Conservation (phyloP, 1,284 basidiomycete genomes). For the Schizophyllum amplum region DNA sequence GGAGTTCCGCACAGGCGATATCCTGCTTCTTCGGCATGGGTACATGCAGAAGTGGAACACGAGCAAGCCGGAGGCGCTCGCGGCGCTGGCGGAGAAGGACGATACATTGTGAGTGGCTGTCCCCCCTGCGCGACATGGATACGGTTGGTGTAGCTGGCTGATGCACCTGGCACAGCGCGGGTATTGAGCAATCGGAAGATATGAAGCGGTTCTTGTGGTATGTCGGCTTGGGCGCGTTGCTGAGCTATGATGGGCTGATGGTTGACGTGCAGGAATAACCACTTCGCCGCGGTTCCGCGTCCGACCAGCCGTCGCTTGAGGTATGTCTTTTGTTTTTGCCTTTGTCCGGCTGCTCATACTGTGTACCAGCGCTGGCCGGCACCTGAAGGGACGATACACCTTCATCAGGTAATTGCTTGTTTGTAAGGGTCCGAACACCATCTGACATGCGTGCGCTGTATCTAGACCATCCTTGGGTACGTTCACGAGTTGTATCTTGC, state of each 20-base stretch:
- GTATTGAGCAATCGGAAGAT: slow-evolving; percentile 62
- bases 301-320: slow-evolving; percentile 69
- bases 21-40: slow-evolving; percentile 54
- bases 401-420: slow-evolving; percentile 45
- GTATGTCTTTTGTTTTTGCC: slow-evolving; percentile 21
- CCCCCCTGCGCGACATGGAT: slow-evolving; percentile 4
- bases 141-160: neutral
- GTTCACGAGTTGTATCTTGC: no score
- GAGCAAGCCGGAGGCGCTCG: slow-evolving; percentile 38
- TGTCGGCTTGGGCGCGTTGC: slow-evolving; percentile 7
- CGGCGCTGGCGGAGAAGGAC: slow-evolving; percentile 31
- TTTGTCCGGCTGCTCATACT: slow-evolving; percentile 4
- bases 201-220: slow-evolving; percentile 68
- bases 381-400: slow-evolving; percentile 30
- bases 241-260: neutral
- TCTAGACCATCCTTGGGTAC: no score
- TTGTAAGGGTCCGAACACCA: neutral
- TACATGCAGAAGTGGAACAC: slow-evolving; percentile 55
- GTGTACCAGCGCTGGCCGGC: slow-evolving; percentile 47
- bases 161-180: slow-evolving; percentile 33
- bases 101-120: slow-evolving; percentile 42
- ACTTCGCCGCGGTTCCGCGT: slow-evolving; percentile 66
- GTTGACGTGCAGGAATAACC: slow-evolving; percentile 51
- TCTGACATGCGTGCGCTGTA: neutral
- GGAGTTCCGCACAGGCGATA: slow-evolving; percentile 49